Evolutionary conservation across 2,329 filamentous ascomycete genomes (phyloP).

Genomic region (Hymenoscyphus repandus): DNA sequence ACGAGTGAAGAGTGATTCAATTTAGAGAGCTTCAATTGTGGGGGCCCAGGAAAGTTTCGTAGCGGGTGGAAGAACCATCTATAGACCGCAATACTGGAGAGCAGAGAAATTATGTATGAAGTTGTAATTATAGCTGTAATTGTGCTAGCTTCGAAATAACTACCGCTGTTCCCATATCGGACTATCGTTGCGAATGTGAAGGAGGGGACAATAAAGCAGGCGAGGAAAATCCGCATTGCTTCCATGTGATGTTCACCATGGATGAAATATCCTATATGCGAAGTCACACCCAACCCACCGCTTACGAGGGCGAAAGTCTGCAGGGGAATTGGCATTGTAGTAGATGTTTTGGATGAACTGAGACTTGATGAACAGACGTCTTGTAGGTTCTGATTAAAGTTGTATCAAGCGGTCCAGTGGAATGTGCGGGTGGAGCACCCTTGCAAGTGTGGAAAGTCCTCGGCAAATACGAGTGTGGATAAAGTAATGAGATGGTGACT

Average conservation of each 20-base stretch:
- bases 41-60: slow-evolving; percentile 26
- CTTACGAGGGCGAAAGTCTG: background rate
- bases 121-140: slow-evolving; percentile 2
- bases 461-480: no score
- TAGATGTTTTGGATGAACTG: background rate
- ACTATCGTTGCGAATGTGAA: slow-evolving; percentile 1
- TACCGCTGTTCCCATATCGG: background rate
- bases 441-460: no score
- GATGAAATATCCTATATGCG: slow-evolving; percentile 21
- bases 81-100: slow-evolving; percentile 49
- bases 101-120: slow-evolving; percentile 22
- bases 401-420: no score
- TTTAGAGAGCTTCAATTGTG: slow-evolving; percentile 18
- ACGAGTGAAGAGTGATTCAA: slow-evolving; percentile 15
- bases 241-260: slow-evolving; percentile 19
- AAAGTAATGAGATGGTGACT: no score
- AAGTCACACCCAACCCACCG: slow-evolving; percentile 6
- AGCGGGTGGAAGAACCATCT: slow-evolving; percentile 41
- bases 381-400: no score
- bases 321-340: background rate
- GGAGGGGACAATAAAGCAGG: slow-evolving; percentile 1
- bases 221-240: slow-evolving; percentile 1
- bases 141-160: slow-evolving; percentile 1
- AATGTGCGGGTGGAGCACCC: no score
- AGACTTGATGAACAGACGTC: no score